Percentiles rank a stretch among this genome's conserved stretches.
phyloP scores from a whole-genome alignment of 192 early-diverging fungal genomes.

The Backusella macrospora region DNA sequence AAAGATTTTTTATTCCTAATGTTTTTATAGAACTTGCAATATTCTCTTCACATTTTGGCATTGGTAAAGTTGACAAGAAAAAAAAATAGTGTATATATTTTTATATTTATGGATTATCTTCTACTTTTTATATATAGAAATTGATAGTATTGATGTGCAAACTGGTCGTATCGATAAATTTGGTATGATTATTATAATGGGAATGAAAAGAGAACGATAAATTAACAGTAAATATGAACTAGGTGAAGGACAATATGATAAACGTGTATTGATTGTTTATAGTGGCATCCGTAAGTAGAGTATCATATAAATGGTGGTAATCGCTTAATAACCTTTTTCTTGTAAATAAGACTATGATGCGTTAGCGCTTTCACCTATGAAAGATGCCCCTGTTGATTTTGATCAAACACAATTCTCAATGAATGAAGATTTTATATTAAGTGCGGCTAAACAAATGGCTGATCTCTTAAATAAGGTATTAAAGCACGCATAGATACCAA shows the following conservation, averaged over 20 bases:
- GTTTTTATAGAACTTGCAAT: conserved; percentile 74
- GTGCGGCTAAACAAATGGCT: conserved; percentile 46
- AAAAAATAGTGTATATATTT: too few species aligned
- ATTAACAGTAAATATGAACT: background rate
- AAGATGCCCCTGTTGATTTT: conserved; percentile 62
- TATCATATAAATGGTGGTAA: background rate
- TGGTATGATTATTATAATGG: conserved; percentile 45
- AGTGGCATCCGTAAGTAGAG: conserved; percentile 57
- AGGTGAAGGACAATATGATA: conserved; percentile 57
- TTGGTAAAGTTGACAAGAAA: conserved; percentile 53
- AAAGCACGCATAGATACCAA: background rate
- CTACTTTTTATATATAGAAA: conserved; percentile 49
- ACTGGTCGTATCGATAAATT: conserved; percentile 73
- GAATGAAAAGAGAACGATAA: background rate
- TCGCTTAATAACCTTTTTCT: background rate
- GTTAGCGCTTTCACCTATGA: conserved; percentile 62
- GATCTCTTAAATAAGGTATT: conserved; percentile 47
- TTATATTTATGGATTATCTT: too few species aligned
- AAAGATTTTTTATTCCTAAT: conserved; percentile 19
- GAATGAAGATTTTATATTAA: conserved; percentile 35
- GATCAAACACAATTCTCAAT: conserved; percentile 70
- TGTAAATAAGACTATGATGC: conserved; percentile 72
- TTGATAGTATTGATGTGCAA: conserved; percentile 75
- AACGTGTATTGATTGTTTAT: conserved; percentile 47
- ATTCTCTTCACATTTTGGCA: conserved; percentile 66